Conservation (phyloP, 108 stramenopile genomes). For the Cyclotella kingstonii region DNA sequence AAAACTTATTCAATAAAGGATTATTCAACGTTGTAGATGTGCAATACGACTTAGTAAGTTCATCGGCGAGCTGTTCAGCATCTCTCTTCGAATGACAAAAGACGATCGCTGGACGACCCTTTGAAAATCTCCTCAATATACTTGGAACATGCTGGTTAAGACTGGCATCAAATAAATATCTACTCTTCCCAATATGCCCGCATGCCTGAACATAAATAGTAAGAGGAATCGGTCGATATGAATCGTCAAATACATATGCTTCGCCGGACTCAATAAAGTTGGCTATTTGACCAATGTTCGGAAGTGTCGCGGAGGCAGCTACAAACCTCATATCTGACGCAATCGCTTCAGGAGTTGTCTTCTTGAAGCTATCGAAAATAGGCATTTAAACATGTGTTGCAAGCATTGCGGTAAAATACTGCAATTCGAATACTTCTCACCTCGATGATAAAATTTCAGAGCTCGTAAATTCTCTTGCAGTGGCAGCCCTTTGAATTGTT, state of each 20-base stretch:
- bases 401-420: background rate
- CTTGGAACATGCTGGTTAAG: constrained; percentile 73
- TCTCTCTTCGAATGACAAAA: constrained; percentile 96
- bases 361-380: constrained; percentile 38
- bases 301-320: constrained; percentile 93
- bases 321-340: constrained; percentile 76
- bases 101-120: constrained; percentile 83
- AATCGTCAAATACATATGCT: constrained; percentile 81
- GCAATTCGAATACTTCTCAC: constrained; percentile 13
- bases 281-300: constrained; percentile 91
- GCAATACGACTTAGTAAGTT: constrained; percentile 50
- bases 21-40: constrained; percentile 26
- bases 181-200: constrained; percentile 71
- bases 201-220: constrained; percentile 65
- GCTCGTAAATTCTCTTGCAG: constrained; percentile 18
- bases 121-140: constrained; percentile 70
- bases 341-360: constrained; percentile 61
- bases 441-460: constrained; percentile 39
- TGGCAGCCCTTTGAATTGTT: constrained; percentile 71
- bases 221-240: constrained; percentile 91
- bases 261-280: constrained; percentile 80
- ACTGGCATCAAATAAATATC: constrained; percentile 83
- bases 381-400: background rate
- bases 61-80: constrained; percentile 68
- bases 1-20: constrained; percentile 31